Conservation (phyloP, 2,329 filamentous ascomycete genomes). For the Calycina herbarum region DNA sequence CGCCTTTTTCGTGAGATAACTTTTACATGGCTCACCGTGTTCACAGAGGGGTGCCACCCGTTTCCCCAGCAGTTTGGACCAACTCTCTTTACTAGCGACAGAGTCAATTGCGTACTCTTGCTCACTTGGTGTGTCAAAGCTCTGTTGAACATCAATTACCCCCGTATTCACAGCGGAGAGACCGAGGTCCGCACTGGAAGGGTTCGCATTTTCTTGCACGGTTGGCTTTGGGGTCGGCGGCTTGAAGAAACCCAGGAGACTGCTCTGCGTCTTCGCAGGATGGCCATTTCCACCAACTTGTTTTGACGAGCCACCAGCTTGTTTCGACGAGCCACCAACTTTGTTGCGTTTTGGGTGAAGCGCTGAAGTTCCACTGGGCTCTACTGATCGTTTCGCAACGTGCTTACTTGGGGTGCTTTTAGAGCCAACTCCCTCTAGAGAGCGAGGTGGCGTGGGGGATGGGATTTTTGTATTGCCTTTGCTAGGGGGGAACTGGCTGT, state of each 20-base stretch:
- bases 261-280: slow-evolving; percentile 41
- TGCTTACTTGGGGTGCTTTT: slow-evolving; percentile 14
- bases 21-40: slow-evolving; percentile 84
- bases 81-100: slow-evolving; percentile 74
- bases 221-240: slow-evolving; percentile 46
- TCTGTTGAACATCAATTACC: background rate
- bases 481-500: background rate
- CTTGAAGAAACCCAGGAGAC: slow-evolving; percentile 77
- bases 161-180: background rate
- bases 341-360: slow-evolving; percentile 53
- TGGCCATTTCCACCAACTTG: slow-evolving; percentile 47
- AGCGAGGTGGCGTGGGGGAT: background rate
- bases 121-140: slow-evolving; percentile 19
- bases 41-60: slow-evolving; percentile 77
- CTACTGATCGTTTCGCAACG: slow-evolving; percentile 23
- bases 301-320: too few relatives aligned
- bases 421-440: background rate
- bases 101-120: slow-evolving; percentile 58
- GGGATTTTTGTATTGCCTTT: background rate
- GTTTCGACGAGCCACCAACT: slow-evolving; percentile 30
- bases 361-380: slow-evolving; percentile 9
- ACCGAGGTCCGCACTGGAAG: background rate
- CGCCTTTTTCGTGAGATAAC: slow-evolving; percentile 80
- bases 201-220: slow-evolving; percentile 6
- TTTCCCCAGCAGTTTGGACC: slow-evolving; percentile 80